Conservation (phyloP, 2,329 filamentous ascomycete genomes). For the Lomentospora prolificans region DNA sequence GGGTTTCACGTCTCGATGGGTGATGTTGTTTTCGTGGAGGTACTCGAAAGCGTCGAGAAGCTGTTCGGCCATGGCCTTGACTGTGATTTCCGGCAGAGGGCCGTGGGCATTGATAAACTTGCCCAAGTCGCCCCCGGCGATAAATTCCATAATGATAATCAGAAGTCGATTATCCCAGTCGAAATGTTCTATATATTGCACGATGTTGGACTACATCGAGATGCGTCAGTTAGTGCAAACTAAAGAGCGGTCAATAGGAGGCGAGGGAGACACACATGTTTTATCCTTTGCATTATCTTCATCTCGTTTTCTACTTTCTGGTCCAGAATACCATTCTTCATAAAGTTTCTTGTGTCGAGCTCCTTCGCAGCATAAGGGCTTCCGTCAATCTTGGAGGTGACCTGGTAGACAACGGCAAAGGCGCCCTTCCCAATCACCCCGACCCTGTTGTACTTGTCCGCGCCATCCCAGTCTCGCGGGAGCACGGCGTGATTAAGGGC, state of each 20-base stretch:
- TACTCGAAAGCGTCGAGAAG: slow-evolving; percentile 77
- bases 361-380: slow-evolving; percentile 85
- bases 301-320: slow-evolving; percentile 95
- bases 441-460: slow-evolving; percentile 72
- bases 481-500: slow-evolving; percentile 15
- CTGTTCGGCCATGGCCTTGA: slow-evolving; percentile 64
- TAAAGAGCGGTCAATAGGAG: neutral
- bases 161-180: slow-evolving; percentile 75
- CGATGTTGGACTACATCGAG: slow-evolving; percentile 62
- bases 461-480: slow-evolving; percentile 69
- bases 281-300: slow-evolving; percentile 81
- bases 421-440: slow-evolving; percentile 82
- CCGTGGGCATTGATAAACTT: slow-evolving; percentile 55
- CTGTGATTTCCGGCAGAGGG: slow-evolving; percentile 55
- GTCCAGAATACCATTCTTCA: slow-evolving; percentile 84
- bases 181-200: slow-evolving; percentile 81
- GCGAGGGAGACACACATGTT: slow-evolving; percentile 54
- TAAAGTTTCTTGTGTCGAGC: slow-evolving; percentile 83
- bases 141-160: slow-evolving; percentile 95
- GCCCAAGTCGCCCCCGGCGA: slow-evolving; percentile 74
- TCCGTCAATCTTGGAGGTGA: slow-evolving; percentile 78
- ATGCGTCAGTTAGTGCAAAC: slow-evolving; percentile 12
- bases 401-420: slow-evolving; percentile 87
- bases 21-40: slow-evolving; percentile 79
- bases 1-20: slow-evolving; percentile 96